phyloP scores from a whole-genome alignment of 768 basidiomycete genomes.

The Lactarius sp. region DNA sequence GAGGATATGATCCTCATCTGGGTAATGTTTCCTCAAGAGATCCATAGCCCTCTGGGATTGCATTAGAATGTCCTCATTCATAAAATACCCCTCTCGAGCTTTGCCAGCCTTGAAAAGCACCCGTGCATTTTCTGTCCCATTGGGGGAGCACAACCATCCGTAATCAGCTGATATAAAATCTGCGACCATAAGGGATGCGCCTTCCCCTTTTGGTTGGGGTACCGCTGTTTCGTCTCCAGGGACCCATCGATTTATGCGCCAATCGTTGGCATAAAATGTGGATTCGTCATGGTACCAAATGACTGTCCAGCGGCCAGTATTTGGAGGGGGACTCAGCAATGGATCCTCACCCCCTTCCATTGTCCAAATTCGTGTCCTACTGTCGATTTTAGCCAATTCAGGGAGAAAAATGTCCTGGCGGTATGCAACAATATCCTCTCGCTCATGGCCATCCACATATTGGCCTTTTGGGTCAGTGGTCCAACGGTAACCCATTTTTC shows the following conservation, averaged over 20 bases:
- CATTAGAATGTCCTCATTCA: neutral
- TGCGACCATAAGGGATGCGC: neutral
- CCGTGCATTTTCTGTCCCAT: neutral
- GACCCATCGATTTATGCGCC: neutral
- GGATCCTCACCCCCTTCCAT: neutral
- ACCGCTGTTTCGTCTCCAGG: neutral
- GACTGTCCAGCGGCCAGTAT: too few species aligned
- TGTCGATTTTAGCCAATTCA: too few species aligned
- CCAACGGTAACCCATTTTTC: too few species aligned
- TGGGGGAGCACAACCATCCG: neutral
- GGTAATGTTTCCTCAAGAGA: neutral
- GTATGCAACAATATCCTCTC: neutral
- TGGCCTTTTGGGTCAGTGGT: too few species aligned
- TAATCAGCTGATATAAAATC: neutral
- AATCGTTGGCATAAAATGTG: neutral
- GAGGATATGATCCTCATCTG: neutral
- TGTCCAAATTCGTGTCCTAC: too few species aligned
- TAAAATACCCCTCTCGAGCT: neutral
- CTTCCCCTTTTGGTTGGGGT: neutral
- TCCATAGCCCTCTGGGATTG: neutral
- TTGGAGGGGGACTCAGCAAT: too few species aligned
- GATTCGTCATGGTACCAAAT: neutral
- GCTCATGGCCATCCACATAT: neutral
- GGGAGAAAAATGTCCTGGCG: neutral
- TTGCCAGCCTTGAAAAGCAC: neutral